phyloP scores from a whole-genome alignment of 2,329 filamentous ascomycete genomes.

The Teratosphaeria viscida region DNA sequence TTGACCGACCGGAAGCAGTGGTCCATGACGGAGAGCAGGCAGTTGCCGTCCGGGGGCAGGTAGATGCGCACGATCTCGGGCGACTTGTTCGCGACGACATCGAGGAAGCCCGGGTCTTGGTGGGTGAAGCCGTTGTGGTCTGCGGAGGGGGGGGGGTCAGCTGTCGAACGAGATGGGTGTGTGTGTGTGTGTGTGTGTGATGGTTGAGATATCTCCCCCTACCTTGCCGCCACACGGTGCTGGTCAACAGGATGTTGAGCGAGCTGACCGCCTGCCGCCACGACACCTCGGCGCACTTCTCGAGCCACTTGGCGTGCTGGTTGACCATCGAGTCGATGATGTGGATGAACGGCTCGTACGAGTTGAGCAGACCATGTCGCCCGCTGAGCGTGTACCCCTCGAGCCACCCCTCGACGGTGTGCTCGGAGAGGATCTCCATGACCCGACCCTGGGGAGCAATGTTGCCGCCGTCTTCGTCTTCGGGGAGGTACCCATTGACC shows the following conservation, averaged over 20 bases:
- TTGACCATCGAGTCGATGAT: conserved; percentile 81
- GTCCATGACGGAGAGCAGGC: conserved; percentile 62
- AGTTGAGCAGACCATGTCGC: conserved; percentile 66
- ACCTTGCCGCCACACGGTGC: conserved; percentile 65
- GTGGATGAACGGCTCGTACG: conserved; percentile 74
- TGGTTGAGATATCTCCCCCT: background rate
- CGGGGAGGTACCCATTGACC: conserved; percentile 68
- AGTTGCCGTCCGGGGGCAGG: conserved; percentile 70
- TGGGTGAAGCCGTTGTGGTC: conserved; percentile 79
- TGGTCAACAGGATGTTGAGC: conserved; percentile 68
- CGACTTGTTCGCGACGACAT: conserved; percentile 69
- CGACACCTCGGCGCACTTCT: conserved; percentile 69
- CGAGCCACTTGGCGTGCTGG: conserved; percentile 77
- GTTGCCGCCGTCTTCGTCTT: conserved; percentile 66
- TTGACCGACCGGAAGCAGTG: conserved; percentile 64
- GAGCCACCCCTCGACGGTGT: conserved; percentile 70
- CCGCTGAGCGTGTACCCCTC: conserved; percentile 69
- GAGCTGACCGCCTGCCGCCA: conserved; percentile 66
- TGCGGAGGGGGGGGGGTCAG: background rate
- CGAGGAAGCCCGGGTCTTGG: conserved; percentile 70
- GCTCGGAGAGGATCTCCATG: conserved; percentile 78
- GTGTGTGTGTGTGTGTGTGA: background rate
- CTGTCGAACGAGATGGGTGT: background rate
- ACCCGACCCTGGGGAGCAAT: conserved; percentile 58
- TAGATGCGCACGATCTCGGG: conserved; percentile 74